Base-by-base conservation (phyloP, 1,284 basidiomycete species). In the Fomitopsis schrenkii region DNA sequence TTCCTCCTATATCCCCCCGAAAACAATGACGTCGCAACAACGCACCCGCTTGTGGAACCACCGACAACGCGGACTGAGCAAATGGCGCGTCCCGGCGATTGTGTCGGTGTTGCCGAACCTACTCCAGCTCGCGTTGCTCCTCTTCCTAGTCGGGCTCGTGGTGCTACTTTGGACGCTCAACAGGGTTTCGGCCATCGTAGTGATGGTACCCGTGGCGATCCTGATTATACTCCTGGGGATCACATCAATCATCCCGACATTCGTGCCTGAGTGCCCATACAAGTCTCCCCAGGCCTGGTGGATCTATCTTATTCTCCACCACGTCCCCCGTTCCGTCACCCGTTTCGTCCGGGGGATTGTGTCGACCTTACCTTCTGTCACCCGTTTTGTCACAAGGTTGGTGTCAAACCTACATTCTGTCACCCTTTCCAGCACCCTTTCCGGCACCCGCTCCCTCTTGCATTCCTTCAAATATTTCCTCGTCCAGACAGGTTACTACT, bases 101-200 rank as follows among this genome's bases (percentile, higher is more conserved):
- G 46, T 66, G 17, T 59, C 41, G 8, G 28, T 64, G 9, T 59
- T 68, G 2, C 67, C 67, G 2, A 17, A 62, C 17, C 46, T 68
- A 4, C 57, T 68, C 7, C 64, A 63, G n/a, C 12, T 61, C 33
- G 42, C 65, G 19, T 58, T 66, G 30, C 57, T 57, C 3, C 50
- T 68, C 17, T 66, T 68, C 56, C 60, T 67, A 28, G 30, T 62
- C 35, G 67, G 67, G 5, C 42, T 66, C 2, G 61, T 63, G 6
- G 35, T 62, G 8, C 57, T 66, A 28, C 58, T 63, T 1, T 52
- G 52, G 28, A 36, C 56, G 1, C 19, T 66, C 5, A 46, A 63
- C 41, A 3, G 4, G 3, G 26, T 45, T 42, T 57, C 65, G 6
- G 17, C 46, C 6, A 15, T 22, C 19, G 22, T 48, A 22, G 46